These are phyloP conservation scores for Spirogloea muscicola DNA, from an alignment of 139 green algal genomes.

Conservation along the genomic window DNA sequence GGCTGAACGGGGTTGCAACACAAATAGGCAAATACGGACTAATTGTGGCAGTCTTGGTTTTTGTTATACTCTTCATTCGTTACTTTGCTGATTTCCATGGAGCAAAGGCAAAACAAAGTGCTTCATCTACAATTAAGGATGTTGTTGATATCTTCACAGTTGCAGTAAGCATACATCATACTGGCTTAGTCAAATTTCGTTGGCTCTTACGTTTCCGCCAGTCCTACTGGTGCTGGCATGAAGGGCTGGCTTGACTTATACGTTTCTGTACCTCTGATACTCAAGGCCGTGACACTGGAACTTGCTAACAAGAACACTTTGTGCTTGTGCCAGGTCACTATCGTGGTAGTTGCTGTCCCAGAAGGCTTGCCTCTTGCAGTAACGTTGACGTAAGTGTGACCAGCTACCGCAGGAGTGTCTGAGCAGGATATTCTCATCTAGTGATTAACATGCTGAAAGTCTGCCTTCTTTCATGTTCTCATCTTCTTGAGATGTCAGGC, in stretches of 20 bases:
- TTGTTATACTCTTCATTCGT: slow-evolving; percentile 61
- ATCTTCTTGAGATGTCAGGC: not conserved
- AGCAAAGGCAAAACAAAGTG: slow-evolving; percentile 3
- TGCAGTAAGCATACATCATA: not conserved
- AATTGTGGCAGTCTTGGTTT: slow-evolving; percentile 77
- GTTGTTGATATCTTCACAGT: slow-evolving; percentile 26
- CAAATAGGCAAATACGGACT: slow-evolving; percentile 94
- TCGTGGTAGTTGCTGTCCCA: slow-evolving; percentile 85
- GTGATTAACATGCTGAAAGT: too few species aligned
- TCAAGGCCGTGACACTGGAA: not conserved
- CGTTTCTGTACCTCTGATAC: not conserved
- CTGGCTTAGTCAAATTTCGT: too few species aligned
- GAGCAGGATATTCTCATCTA: too few species aligned
- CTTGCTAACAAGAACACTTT: not conserved
- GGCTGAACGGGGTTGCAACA: slow-evolving; percentile 63
- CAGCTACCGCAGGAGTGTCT: not conserved
- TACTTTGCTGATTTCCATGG: slow-evolving; percentile 10
- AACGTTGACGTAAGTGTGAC: slow-evolving; percentile 45
- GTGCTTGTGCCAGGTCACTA: slow-evolving; percentile 90
- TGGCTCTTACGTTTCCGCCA: too few species aligned
- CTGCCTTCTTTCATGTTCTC: not conserved
- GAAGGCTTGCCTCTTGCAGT: slow-evolving; percentile 82
- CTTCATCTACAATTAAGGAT: slow-evolving; percentile 3
- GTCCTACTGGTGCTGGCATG: too few species aligned
- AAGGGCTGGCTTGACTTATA: not conserved